Evolutionary conservation across 2,329 filamentous ascomycete genomes (phyloP), one percentile per base, ranked within the genome.

Genomic region (Aspergillus nomiae): DNA sequence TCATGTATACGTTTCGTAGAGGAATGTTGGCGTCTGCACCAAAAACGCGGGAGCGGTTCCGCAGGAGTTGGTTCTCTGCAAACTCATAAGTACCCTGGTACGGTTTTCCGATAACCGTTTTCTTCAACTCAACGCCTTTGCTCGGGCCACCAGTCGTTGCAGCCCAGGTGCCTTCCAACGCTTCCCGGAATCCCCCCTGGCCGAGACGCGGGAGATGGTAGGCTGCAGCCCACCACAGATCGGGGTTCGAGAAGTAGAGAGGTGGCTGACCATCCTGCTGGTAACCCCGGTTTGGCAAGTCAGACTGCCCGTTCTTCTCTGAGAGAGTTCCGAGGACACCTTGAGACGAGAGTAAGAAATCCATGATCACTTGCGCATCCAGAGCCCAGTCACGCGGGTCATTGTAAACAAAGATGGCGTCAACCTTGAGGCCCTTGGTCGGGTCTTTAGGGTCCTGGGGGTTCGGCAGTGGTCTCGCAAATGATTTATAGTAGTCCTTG

Each of bases 341-440:
- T n/a, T 84, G 71, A 21, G 87, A 83, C 0, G 94, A 97, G 46
- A 96, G 84, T 8, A 98, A 82, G 12, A 97, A 81, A 77, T 99
- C 95, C 59, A 90, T 78, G 62, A 98, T 90, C 70, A 98, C 82
- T 74, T 96, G 91, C 2, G 88, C 88, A 76, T 98, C 94, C 11
- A 97, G 85, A 0, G 91, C 93, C 95, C 95, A 99, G 81, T 99
- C 95, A 61, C 95, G 87, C 4, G 95, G 94, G 77, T 98, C 95
- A 76, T 97, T 96, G 84, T 94, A 97, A 8, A 97, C 90, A 72
- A 98, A 90, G 32, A 98, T 87, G 32, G 94, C 93, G 73, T 96
- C 92, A 69, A 99, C 90, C 70, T 92, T 93, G 55, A 94, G 84
- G 21, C 82, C 84, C 16, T 81, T 79, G 0, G 77, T 77, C 2